These are phyloP conservation scores for Tilletia walkeri DNA, from an alignment of 1,284 basidiomycete species.

Conservation along the genomic window DNA sequence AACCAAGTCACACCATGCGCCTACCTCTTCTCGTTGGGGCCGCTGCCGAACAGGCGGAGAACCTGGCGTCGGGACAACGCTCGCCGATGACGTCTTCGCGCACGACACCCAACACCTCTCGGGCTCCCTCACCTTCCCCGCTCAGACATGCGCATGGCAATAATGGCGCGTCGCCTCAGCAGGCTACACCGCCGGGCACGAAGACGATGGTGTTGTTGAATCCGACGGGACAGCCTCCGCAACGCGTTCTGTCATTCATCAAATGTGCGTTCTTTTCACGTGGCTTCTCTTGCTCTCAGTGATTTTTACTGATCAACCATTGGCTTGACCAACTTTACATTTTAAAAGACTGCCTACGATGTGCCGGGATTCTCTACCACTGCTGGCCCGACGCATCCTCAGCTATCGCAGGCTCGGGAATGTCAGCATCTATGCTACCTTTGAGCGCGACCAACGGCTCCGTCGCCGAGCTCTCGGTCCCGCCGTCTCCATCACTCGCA, in stretches of 20 bases:
- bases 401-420: background rate
- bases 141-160: slow-evolving; percentile 11
- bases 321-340: background rate
- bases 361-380: slow-evolving; percentile 62
- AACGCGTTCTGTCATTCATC: slow-evolving; percentile 45
- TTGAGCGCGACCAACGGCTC: slow-evolving; percentile 19
- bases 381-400: slow-evolving; percentile 47
- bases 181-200: slow-evolving; percentile 18
- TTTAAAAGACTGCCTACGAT: slow-evolving; percentile 58
- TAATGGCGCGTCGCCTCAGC: slow-evolving; percentile 28
- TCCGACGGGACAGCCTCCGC: slow-evolving; percentile 40
- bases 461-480: slow-evolving; percentile 10
- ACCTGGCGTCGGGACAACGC: slow-evolving; percentile 23
- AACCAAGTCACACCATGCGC: slow-evolving; percentile 60
- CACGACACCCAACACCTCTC: slow-evolving; percentile 30
- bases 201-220: slow-evolving; percentile 42
- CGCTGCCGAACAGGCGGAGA: slow-evolving; percentile 32
- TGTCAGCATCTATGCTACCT: slow-evolving; percentile 1
- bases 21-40: slow-evolving; percentile 49
- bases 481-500: slow-evolving; percentile 22
- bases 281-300: too few species aligned
- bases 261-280: slow-evolving; percentile 29
- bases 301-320: background rate
- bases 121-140: slow-evolving; percentile 24
- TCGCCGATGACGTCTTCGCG: slow-evolving; percentile 27